A percentile compares a stretch with the other conserved stretches of the same genome.
Evolutionary conservation across 1,284 basidiomycete genomes (phyloP).

Genomic region (Trichosporon inkin): DNA sequence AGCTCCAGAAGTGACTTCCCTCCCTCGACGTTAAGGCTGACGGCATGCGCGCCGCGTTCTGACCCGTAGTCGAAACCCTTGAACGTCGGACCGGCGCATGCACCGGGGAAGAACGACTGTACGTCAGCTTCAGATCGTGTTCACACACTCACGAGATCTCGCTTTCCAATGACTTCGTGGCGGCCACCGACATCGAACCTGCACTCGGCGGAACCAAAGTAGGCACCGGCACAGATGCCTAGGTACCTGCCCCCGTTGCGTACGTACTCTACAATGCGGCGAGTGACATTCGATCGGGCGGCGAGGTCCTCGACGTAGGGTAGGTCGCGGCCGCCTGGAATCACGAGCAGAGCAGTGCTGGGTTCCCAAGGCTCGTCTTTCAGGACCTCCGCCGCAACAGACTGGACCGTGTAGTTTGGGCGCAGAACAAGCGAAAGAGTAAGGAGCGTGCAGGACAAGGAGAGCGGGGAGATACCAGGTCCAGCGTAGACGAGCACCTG

Average conservation of each 20-base stretch:
- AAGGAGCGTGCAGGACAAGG: constrained; percentile 58
- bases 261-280: constrained; percentile 61
- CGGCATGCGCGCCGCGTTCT: constrained; percentile 51
- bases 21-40: constrained; percentile 39
- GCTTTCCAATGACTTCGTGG: constrained; percentile 54
- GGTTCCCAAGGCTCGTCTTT: constrained; percentile 68
- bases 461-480: constrained; percentile 61
- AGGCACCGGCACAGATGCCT: constrained; percentile 62
- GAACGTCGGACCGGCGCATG: constrained; percentile 57
- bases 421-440: constrained; percentile 61
- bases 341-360: constrained; percentile 69
- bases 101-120: constrained; percentile 58
- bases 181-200: constrained; percentile 55
- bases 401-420: constrained; percentile 73
- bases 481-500: constrained; percentile 75
- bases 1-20: constrained; percentile 37
- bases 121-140: not conserved
- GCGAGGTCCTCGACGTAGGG: constrained; percentile 55
- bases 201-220: constrained; percentile 54
- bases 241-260: constrained; percentile 65
- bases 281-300: constrained; percentile 44
- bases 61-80: constrained; percentile 57
- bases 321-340: constrained; percentile 62
- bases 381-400: constrained; percentile 59
- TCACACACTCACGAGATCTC: constrained; percentile 52